A percentile compares a stretch with the other conserved stretches of the same genome.
Conservation (phyloP, 805 yeast genomes). For the Teunomyces cretensis region DNA sequence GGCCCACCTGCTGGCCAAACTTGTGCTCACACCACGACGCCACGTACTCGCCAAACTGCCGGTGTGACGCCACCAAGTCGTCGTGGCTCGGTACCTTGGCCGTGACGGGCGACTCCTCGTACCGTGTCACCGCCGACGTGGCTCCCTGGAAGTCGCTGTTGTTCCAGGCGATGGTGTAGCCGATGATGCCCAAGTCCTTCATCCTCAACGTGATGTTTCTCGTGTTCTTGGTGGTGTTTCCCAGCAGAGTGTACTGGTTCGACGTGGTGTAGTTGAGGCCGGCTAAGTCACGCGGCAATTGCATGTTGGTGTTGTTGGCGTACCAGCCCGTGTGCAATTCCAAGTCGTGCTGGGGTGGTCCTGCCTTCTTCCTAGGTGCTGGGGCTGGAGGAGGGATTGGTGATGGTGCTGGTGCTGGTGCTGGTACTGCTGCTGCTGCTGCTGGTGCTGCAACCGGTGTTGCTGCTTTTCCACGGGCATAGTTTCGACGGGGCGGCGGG, state of each 20-base stretch:
- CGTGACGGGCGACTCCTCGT: slow-evolving; percentile 44
- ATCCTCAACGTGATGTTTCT: slow-evolving; percentile 38
- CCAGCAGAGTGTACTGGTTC: slow-evolving; percentile 11
- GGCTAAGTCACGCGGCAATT: slow-evolving; percentile 38
- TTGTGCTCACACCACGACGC: slow-evolving; percentile 55
- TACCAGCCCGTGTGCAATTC: slow-evolving; percentile 50
- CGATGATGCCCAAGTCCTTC: slow-evolving; percentile 40
- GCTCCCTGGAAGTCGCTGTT: slow-evolving; percentile 20
- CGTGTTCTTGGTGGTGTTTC: slow-evolving; percentile 8
- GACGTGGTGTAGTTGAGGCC: slow-evolving; percentile 35
- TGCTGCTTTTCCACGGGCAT: neutral
- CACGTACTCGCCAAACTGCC: slow-evolving; percentile 49
- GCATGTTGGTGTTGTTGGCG: slow-evolving; percentile 24
- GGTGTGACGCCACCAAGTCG: slow-evolving; percentile 32
- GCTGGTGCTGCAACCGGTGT: slow-evolving; percentile 17
- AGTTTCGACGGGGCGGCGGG: slow-evolving; percentile 32
- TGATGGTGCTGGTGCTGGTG: slow-evolving; percentile 17
- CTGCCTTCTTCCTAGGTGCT: slow-evolving; percentile 1
- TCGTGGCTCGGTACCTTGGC: slow-evolving; percentile 27
- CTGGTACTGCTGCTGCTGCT: slow-evolving; percentile 11
- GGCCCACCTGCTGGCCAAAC: slow-evolving; percentile 48
- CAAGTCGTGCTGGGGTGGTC: slow-evolving; percentile 40
- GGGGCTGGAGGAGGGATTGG: slow-evolving; percentile 20
- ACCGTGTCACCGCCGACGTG: slow-evolving; percentile 28
- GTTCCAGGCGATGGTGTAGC: slow-evolving; percentile 42